These are phyloP conservation scores for Ceratocystis eucalypticola DNA, from an alignment of 2,329 filamentous ascomycete species.

Conservation along the genomic window DNA sequence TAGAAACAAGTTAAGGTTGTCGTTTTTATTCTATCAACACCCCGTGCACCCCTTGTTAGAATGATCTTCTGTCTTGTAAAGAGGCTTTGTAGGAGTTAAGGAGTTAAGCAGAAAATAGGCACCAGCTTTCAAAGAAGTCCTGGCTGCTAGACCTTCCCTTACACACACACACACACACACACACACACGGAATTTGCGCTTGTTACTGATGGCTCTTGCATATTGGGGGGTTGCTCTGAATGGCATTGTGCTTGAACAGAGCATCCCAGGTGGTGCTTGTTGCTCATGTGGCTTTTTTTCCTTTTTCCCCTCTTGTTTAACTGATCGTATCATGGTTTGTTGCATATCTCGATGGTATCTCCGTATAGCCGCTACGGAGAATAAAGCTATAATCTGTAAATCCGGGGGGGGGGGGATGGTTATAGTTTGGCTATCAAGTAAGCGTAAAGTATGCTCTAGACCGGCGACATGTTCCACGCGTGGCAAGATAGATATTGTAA, in stretches of 20 bases:
- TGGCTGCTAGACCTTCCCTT: background rate
- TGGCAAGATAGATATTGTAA: too few relatives aligned
- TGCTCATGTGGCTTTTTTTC: too few relatives aligned
- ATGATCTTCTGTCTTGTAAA: background rate
- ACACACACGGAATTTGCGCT: too few relatives aligned
- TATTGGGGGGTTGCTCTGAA: background rate
- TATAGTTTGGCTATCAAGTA: background rate
- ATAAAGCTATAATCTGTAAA: too few relatives aligned
- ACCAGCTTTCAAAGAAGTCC: background rate
- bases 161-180: too few relatives aligned
- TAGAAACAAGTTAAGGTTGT: background rate
- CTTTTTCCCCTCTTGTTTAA: background rate
- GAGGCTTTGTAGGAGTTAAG: background rate
- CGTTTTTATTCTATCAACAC: too few relatives aligned
- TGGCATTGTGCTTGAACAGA: background rate
- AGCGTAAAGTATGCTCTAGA: too few relatives aligned
- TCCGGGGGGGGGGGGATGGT: too few relatives aligned
- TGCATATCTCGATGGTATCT: background rate
- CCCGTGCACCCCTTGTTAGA: background rate
- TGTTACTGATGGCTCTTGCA: too few relatives aligned
- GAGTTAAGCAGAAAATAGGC: background rate
- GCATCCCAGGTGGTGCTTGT: background rate
- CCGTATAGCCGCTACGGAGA: background rate
- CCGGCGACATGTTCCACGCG: too few relatives aligned
- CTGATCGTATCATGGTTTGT: background rate